These are phyloP conservation scores for Trametes sp. DNA, from an alignment of 1,284 basidiomycete species.

Conservation along the genomic window DNA sequence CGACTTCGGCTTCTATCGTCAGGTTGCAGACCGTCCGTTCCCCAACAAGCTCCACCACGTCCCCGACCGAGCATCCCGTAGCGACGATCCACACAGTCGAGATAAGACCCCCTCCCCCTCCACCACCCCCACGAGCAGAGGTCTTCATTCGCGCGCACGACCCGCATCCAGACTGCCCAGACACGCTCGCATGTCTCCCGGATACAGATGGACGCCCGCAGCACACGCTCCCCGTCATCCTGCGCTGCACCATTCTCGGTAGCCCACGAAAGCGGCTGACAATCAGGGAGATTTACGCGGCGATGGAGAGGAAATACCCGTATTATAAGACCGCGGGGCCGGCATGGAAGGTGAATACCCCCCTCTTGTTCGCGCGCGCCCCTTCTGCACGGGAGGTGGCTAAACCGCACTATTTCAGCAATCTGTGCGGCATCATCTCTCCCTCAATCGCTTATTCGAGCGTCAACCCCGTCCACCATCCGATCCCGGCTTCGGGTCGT, in stretches of 20 bases:
- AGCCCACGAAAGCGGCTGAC: slow-evolving; percentile 77
- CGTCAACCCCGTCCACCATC: slow-evolving; percentile 79
- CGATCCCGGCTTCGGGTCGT: slow-evolving; percentile 83
- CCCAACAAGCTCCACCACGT: slow-evolving; percentile 32
- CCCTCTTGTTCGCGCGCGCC: slow-evolving; percentile 19
- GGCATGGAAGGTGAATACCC: slow-evolving; percentile 74
- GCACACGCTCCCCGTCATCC: slow-evolving; percentile 81
- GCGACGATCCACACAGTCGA: slow-evolving; percentile 37
- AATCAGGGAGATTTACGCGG: slow-evolving; percentile 82
- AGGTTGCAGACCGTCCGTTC: slow-evolving; percentile 33
- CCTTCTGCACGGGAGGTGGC: slow-evolving; percentile 24
- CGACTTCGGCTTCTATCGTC: slow-evolving; percentile 15
- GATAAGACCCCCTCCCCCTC: slow-evolving; percentile 35
- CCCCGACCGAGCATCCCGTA: slow-evolving; percentile 28
- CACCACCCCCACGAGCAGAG: slow-evolving; percentile 35
- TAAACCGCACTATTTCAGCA: slow-evolving; percentile 55
- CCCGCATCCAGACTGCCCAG: slow-evolving; percentile 75
- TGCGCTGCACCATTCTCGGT: slow-evolving; percentile 81
- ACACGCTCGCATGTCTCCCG: slow-evolving; percentile 76
- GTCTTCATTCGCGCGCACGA: slow-evolving; percentile 39
- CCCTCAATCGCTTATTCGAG: slow-evolving; percentile 80
- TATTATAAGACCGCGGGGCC: slow-evolving; percentile 80
- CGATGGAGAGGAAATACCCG: slow-evolving; percentile 82
- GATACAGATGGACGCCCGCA: slow-evolving; percentile 80
- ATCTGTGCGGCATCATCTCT: slow-evolving; percentile 84